Evolutionary conservation across 2,329 filamentous ascomycete species (phyloP).

Genomic region (Claviceps arundinis): DNA sequence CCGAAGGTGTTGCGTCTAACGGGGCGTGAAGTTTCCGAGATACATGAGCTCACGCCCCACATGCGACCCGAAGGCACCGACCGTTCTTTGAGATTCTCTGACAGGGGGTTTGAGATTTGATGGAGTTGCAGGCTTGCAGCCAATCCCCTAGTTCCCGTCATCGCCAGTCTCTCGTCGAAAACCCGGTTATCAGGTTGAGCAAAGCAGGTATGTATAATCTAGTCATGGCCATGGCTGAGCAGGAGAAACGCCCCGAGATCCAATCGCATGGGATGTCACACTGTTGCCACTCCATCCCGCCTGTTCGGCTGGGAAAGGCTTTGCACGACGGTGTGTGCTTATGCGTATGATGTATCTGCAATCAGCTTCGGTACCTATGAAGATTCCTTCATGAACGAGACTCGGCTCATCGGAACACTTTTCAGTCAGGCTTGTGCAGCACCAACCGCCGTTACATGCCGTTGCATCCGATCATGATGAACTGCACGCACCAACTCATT

Average conservation of each 20-base stretch:
- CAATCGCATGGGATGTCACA: not conserved
- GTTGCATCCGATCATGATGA: too few relatives aligned
- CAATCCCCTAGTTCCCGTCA: slow-evolving; percentile 18
- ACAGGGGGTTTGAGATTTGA: slow-evolving; percentile 2
- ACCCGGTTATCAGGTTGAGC: not conserved
- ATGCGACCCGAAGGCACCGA: too few relatives aligned
- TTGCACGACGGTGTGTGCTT: not conserved
- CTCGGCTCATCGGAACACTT: not conserved
- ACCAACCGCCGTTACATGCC: too few relatives aligned
- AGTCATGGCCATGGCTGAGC: not conserved
- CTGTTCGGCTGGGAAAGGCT: not conserved
- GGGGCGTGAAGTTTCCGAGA: too few relatives aligned
- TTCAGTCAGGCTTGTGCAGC: not conserved
- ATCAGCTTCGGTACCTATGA: not conserved
- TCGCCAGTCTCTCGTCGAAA: not conserved
- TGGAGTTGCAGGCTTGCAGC: slow-evolving; percentile 15
- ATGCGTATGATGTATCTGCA: not conserved
- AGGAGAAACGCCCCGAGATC: not conserved
- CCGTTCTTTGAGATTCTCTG: too few relatives aligned
- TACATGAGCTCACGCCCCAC: too few relatives aligned
- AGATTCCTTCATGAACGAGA: not conserved
- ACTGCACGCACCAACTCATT: too few relatives aligned
- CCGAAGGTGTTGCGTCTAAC: too few relatives aligned
- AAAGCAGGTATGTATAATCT: not conserved
- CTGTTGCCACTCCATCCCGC: too few relatives aligned